Conservation (phyloP, 345 rosid genomes). For the Eucalyptus microcorys region DNA sequence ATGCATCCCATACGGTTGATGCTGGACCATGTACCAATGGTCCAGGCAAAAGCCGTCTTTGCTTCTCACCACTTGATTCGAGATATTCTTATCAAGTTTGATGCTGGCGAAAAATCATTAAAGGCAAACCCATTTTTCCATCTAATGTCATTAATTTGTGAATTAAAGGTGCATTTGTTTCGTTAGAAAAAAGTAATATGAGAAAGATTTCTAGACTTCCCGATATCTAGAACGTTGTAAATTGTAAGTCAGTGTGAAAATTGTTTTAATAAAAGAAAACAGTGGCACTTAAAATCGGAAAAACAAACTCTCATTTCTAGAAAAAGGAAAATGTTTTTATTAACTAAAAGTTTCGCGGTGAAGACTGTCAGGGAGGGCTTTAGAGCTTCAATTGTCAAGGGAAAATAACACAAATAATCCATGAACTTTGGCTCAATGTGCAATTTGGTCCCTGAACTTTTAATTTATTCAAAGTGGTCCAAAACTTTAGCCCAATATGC, state of each 20-base stretch:
- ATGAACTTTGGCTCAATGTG: fast-evolving
- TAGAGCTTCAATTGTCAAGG: background rate
- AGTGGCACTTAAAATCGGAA: background rate
- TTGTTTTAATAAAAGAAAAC: background rate
- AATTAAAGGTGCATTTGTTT: background rate
- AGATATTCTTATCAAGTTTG: background rate
- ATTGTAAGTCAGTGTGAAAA: background rate
- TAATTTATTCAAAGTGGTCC: too few relatives aligned
- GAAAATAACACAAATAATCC: too few relatives aligned
- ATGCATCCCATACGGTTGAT: background rate
- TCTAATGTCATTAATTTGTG: background rate
- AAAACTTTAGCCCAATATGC: too few relatives aligned
- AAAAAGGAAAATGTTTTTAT: background rate
- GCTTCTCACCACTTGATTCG: background rate
- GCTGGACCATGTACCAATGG: background rate
- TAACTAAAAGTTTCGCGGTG: background rate
- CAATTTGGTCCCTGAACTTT: fast-evolving
- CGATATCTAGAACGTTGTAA: background rate
- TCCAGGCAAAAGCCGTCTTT: background rate
- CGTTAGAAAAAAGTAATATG: background rate
- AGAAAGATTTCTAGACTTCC: background rate
- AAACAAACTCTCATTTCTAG: background rate
- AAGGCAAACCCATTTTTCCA: background rate
- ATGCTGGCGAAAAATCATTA: background rate
- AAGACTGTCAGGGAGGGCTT: background rate